Conservation (phyloP, 345 rosid species). For the Theobroma cacao region DNA sequence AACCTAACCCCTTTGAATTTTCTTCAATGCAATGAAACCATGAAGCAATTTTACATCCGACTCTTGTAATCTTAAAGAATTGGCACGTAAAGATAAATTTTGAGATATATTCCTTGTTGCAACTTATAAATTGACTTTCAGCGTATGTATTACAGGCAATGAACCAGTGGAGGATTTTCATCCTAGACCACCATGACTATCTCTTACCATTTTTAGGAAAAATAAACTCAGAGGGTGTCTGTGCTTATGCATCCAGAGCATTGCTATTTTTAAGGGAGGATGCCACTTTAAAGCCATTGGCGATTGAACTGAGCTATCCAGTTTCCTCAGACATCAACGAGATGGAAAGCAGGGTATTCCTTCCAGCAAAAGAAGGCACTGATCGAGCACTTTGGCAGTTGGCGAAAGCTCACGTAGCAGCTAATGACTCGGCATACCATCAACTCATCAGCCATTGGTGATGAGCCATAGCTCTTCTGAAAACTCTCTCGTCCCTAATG, state of each 20-base stretch:
- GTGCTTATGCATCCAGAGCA: conserved; percentile 59
- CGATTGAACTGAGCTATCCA: conserved; percentile 54
- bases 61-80: neutral
- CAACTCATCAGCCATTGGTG: conserved; percentile 56
- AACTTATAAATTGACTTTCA: neutral
- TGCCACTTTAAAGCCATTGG: conserved; percentile 46
- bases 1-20: neutral
- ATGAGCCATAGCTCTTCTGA: conserved; percentile 9
- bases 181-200: conserved; percentile 65
- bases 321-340: neutral
- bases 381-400: conserved; percentile 59
- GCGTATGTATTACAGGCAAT: conserved; percentile 36
- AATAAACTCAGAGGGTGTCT: conserved; percentile 34
- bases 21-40: neutral
- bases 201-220: conserved; percentile 46
- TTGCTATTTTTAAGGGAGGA: conserved; percentile 37
- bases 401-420: conserved; percentile 59
- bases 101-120: too few relatives aligned
- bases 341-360: conserved; percentile 22
- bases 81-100: neutral
- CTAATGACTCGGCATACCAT: conserved; percentile 61
- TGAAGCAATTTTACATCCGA: neutral
- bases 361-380: conserved; percentile 43
- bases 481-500: neutral
- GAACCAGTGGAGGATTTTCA: conserved; percentile 40